Base-by-base conservation (phyloP, 2,329 filamentous ascomycete species). In the Hirsutella rhossiliensis region DNA sequence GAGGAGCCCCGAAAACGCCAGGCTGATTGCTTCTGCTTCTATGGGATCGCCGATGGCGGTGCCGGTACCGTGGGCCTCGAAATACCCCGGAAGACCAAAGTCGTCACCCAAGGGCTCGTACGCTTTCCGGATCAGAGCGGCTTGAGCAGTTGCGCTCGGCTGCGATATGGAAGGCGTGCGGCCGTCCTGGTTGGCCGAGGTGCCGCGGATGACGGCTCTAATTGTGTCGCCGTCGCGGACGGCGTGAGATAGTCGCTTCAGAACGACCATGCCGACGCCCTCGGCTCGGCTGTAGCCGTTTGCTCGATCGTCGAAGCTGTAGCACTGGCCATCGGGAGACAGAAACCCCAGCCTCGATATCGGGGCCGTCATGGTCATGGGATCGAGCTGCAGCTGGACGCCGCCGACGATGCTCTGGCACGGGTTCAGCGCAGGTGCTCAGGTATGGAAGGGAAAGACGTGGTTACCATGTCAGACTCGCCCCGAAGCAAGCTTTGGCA, bases 231-330 rank as follows among this genome's bases (percentile, higher is more conserved):
- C 43, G 11, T 37, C 17, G 7, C 13, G n/a, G 29, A 45, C 20
- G 15, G 44, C 44, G 38, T 45, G 42, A 15, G 6, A 52, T 0
- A 72, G 53, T 1, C 57, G 62, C 53, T 74, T 75, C 2, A 75
- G 47, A 2, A 73, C 42, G 15, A 62, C 56, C 1, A 55, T 63
- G n/a, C 34, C 45, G 30, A 65, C 55, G 4, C 70, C 72, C 49
- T 76, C 72, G 3, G 69, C 71, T 11, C 71, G 59, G 1, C 59
- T 67, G 50, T 73, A 76, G 1, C 72, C 73, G 44, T 62, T 61
- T 2, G 62, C 71, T n/a, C 49, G 50, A 8, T 53, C 50, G 48
- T 71, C 72, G 48, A 62, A 70, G 19, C 60, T 54, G 6, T 52
- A 38, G 19, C 43, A 50, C 30, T 40, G 54, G 37, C 56, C 52